A percentile compares a stretch with the other conserved stretches of the same genome.
These are phyloP conservation scores for Solanum hybrid DNA, from an alignment of 305 asterid genomes.

Conservation along the genomic window DNA sequence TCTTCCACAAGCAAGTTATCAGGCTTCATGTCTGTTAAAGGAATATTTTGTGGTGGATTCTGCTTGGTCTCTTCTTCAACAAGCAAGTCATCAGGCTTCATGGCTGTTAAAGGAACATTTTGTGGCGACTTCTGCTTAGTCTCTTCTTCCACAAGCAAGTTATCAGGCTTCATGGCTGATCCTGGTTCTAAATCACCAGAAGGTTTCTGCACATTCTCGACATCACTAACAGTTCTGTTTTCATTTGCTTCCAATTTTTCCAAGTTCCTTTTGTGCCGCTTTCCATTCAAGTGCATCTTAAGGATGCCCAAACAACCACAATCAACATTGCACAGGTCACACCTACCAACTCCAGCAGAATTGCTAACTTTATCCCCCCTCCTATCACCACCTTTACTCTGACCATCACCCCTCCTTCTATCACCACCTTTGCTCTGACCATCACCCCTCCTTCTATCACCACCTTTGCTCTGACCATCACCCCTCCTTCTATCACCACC, in stretches of 20 bases:
- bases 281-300: constrained; percentile 19
- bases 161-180: neutral
- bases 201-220: neutral
- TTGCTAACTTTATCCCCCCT: neutral
- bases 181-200: constrained; percentile 2
- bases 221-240: neutral
- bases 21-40: neutral
- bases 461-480: neutral
- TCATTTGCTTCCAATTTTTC: constrained; percentile 5
- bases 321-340: constrained; percentile 20
- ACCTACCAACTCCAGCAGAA: constrained; percentile 11
- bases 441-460: neutral
- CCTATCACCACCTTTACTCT: neutral
- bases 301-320: constrained; percentile 16
- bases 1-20: neutral
- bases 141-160: neutral
- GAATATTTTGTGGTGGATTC: neutral
- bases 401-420: neutral
- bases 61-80: constrained; percentile 5
- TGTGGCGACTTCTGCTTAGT: neutral
- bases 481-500: neutral
- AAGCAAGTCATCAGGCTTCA: neutral
- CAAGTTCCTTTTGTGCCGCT: constrained; percentile 24
- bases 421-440: neutral
- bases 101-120: neutral